Evolutionary conservation across 345 rosid genomes (phyloP), one percentile per base, ranked within the genome.

Genomic region (Bruguiera parviflora): DNA sequence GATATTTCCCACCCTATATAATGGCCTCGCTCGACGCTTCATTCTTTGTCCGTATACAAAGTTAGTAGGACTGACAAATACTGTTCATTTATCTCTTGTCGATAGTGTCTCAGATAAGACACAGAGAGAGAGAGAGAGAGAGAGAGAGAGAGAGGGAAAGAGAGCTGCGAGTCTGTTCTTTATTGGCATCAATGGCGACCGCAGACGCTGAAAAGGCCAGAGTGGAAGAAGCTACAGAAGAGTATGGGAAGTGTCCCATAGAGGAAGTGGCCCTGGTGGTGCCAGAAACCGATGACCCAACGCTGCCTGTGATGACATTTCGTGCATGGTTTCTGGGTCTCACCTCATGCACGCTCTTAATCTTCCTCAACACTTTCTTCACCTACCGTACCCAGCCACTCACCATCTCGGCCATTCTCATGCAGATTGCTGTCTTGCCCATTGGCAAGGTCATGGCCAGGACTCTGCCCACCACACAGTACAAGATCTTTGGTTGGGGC

Each of bases 361-460:
- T 96, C 82, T 90, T 96, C 73, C 94, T 96, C 83, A 96, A 96
- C 90, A 96, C 99, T 8, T 96, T 96, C 85, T 96, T 92, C 91
- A 89, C 97, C 0, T 96, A 89, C 91, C 94, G 99, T 24, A 96
- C 98, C 22, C 99, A 96, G 81, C 99, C 99, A 0, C 97, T 96
- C 78, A 76, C 75, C 65, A 96, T 96, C 76, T 96, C 99, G 0
- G 92, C 98, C 63, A 92, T 96, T 37, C 94, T 96, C 58, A 92
- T 96, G 99, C 99, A 96, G 72, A 96, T 96, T 74, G 81, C 86
- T 20, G 99, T 75, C 20, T 78, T 96, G 59, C 99, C 99, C 64
- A 81, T 92, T 57, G 99, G 99, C 19, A 89, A 74, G 73, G 89
- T 92, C 84, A 87, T 96, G 99, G 97, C 96, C 61, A 75, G 80